These are phyloP conservation scores for Zancudomyces culisetae DNA, from an alignment of 371 early-diverging fungal genomes.

Conservation along the genomic window DNA sequence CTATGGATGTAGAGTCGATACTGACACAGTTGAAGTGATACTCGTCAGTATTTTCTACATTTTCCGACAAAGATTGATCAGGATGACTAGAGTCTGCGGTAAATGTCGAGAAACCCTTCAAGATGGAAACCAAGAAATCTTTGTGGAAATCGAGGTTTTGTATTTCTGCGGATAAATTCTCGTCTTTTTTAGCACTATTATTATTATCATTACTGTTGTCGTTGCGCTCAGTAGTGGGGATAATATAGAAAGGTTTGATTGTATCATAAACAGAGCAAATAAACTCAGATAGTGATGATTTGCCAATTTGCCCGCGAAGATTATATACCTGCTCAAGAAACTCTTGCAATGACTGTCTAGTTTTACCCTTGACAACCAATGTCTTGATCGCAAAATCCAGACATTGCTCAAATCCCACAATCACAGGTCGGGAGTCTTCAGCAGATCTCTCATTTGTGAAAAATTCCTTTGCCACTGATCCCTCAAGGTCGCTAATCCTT, in stretches of 20 bases:
- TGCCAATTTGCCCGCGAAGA: slow-evolving; percentile 15
- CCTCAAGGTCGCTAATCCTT: too few species aligned
- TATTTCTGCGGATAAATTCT: too few species aligned
- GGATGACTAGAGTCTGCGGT: neutral
- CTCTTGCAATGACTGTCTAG: slow-evolving; percentile 5
- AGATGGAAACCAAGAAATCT: neutral
- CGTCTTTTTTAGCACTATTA: too few species aligned
- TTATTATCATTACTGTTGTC: too few species aligned
- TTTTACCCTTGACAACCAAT: neutral
- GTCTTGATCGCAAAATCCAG: neutral
- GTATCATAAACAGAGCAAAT: too few species aligned
- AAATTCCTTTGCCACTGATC: too few species aligned
- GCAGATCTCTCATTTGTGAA: too few species aligned
- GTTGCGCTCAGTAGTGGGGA: too few species aligned
- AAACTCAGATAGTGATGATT: slow-evolving; percentile 3
- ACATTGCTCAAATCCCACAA: slow-evolving; percentile 1
- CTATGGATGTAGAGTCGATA: neutral
- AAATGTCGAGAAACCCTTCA: neutral
- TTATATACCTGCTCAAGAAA: slow-evolving; percentile 12
- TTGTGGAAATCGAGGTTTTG: too few species aligned
- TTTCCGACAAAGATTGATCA: neutral
- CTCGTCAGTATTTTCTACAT: neutral
- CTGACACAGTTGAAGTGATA: neutral
- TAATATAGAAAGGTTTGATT: too few species aligned
- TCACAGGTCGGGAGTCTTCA: too few species aligned